Evolutionary conservation across 192 early-diverging fungal genomes (phyloP), one percentile per base, ranked within the genome.

Genomic region (Martensiomyces pterosporus): DNA sequence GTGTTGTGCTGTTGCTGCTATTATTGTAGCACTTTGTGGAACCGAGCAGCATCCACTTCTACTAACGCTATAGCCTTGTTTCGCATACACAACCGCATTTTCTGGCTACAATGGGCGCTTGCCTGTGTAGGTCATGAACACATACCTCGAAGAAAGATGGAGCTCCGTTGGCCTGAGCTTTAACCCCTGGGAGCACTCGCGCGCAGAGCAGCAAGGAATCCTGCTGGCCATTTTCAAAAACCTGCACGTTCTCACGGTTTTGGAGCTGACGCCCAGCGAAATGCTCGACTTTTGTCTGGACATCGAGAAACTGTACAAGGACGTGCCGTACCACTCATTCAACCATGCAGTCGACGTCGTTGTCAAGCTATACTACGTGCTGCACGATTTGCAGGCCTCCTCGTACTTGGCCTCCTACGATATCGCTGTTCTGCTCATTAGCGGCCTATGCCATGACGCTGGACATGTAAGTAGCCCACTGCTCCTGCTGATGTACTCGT

Each of bases 261-360:
- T 84, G 18, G 67, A 78, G 50, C 79, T 83, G 23, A 60, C 81
- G 7, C 67, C 73, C 15, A 78, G 80, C 27, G 79, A 83, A 45
- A 66, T 96, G 39, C 78, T 96, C 15, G 86, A 91, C 42, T 93
- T 96, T 54, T 73, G 88, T 27, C 77, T 90, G 24, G 91, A 92
- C 46, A 82, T 96, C 24, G 85, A 87, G 49, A 47, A 75, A 35
- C 87, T 87, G 23, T 96, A 96, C 59, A 65, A 78, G n/a, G 63
- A 79, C n/a, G 90, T 88, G 42, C 88, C 87, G 4, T 96, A 96
- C 46, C 93, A 96, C 60, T 90, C 87, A 9, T 96, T 93, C 59
- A 85, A 85, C 60, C 93, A 96, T 52, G 91, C 91, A 12, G 80
- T 89, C 2, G 93, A 96, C 74, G 93, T 96, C 0, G 83, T 86